phyloP scores from a whole-genome alignment of 139 green algal species.

The Chlamydomonas asymmetrica region DNA sequence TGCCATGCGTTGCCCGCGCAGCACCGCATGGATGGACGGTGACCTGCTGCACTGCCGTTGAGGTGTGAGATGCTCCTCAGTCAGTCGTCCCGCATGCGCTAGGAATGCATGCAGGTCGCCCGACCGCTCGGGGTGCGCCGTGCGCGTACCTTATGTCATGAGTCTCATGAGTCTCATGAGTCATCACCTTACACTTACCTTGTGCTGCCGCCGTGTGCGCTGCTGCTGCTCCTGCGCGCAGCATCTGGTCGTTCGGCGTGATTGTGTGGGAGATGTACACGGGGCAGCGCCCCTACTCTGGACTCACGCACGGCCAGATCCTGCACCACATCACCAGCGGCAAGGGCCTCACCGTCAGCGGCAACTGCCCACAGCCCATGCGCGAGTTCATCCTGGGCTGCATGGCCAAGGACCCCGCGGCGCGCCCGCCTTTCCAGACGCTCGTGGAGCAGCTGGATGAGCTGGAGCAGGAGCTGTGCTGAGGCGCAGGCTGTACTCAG shows the following conservation, averaged over 20 bases:
- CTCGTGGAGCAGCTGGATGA: conserved; percentile 33
- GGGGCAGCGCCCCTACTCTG: conserved; percentile 49
- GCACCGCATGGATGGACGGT: too few relatives aligned
- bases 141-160: too few relatives aligned
- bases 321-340: conserved; percentile 50
- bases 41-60: too few relatives aligned
- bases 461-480: conserved; percentile 40
- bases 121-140: too few relatives aligned
- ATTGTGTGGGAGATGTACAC: conserved; percentile 63
- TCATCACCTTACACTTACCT: too few relatives aligned
- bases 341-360: conserved; percentile 19
- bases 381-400: conserved; percentile 23
- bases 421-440: conserved; percentile 31
- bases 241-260: conserved; percentile 22
- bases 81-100: too few relatives aligned
- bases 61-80: too few relatives aligned
- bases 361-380: conserved; percentile 26
- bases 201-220: too few relatives aligned
- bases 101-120: too few relatives aligned
- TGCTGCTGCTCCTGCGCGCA: too few relatives aligned
- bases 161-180: too few relatives aligned
- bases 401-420: conserved; percentile 12
- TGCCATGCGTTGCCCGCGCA: too few relatives aligned
- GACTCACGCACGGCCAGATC: conserved; percentile 57
- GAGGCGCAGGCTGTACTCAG: background rate